Percentiles rank a stretch among this genome's conserved stretches.
Conservation (phyloP, 257 asterid species). For the Solanum chaucha region DNA sequence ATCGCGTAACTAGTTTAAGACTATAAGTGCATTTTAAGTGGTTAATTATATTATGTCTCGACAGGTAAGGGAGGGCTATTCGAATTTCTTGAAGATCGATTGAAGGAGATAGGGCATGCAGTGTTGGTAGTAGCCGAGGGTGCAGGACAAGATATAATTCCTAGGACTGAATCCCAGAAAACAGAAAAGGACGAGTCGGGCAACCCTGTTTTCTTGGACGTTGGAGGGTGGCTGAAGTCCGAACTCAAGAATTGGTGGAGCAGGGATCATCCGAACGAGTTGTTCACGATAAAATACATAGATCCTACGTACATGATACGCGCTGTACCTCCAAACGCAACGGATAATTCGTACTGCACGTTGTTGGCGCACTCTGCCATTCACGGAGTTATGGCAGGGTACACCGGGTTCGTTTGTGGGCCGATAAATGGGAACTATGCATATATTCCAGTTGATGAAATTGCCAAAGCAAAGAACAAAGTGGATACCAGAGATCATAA, state of each 20-base stretch:
- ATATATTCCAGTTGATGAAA: constrained; percentile 69
- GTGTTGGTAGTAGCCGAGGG: constrained; percentile 77
- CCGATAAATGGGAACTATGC: constrained; percentile 66
- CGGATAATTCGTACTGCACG: constrained; percentile 65
- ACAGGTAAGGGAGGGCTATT: constrained; percentile 43
- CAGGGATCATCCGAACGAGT: constrained; percentile 46
- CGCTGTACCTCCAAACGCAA: constrained; percentile 58
- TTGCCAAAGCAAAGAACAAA: constrained; percentile 48
- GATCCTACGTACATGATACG: constrained; percentile 87
- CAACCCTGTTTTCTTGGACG: constrained; percentile 58
- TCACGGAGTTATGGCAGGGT: constrained; percentile 88
- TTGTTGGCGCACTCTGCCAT: constrained; percentile 65
- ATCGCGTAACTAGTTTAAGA: not conserved
- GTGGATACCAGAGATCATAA: constrained; percentile 57
- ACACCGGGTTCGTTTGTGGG: constrained; percentile 65
- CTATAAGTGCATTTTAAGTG: too few species aligned
- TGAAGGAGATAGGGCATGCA: constrained; percentile 43
- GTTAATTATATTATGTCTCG: not conserved
- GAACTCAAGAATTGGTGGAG: constrained; percentile 79
- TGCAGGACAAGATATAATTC: constrained; percentile 66
- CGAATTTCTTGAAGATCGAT: constrained; percentile 35
- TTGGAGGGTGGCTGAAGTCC: constrained; percentile 72
- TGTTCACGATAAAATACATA: constrained; percentile 57
- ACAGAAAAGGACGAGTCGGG: constrained; percentile 67
- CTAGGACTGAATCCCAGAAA: constrained; percentile 22